These are phyloP conservation scores for Cladosporium sp. DNA, from an alignment of 2,329 filamentous ascomycete genomes.

Conservation along the genomic window DNA sequence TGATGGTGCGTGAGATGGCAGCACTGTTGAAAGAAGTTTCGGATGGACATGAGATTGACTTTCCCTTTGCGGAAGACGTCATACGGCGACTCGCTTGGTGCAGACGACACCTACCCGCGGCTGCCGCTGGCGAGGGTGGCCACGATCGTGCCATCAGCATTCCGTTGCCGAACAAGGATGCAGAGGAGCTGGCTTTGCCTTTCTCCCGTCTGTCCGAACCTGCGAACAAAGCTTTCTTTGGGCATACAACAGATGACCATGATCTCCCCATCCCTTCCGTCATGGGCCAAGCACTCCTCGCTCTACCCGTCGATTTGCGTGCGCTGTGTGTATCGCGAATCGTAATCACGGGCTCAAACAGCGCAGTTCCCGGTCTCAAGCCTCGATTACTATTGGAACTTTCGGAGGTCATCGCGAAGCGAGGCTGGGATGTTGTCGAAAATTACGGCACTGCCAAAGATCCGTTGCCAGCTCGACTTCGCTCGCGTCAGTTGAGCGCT, in stretches of 20 bases:
- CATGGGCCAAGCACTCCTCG: conserved; percentile 68
- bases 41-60: conserved; percentile 37
- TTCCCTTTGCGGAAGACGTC: conserved; percentile 78
- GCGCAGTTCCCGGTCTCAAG: conserved; percentile 72
- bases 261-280: conserved; percentile 73
- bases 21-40: conserved; percentile 51
- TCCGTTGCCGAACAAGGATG: conserved; percentile 28
- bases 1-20: conserved; percentile 64
- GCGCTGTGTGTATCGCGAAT: conserved; percentile 84
- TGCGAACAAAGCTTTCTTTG: conserved; percentile 70
- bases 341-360: conserved; percentile 75
- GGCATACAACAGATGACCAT: conserved; percentile 64
- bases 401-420: conserved; percentile 54
- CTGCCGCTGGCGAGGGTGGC: background rate
- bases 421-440: conserved; percentile 71
- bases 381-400: conserved; percentile 72
- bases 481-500: background rate
- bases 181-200: conserved; percentile 50
- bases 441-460: conserved; percentile 53
- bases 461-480: background rate
- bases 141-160: conserved; percentile 17
- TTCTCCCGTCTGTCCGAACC: conserved; percentile 67
- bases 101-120: conserved; percentile 7
- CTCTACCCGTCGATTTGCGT: conserved; percentile 74
- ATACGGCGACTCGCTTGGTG: conserved; percentile 71